Percentiles rank a stretch among this genome's conserved stretches.
Evolutionary conservation across 768 basidiomycete species (phyloP).

Genomic region (Hortiboletus flavorubellus): DNA sequence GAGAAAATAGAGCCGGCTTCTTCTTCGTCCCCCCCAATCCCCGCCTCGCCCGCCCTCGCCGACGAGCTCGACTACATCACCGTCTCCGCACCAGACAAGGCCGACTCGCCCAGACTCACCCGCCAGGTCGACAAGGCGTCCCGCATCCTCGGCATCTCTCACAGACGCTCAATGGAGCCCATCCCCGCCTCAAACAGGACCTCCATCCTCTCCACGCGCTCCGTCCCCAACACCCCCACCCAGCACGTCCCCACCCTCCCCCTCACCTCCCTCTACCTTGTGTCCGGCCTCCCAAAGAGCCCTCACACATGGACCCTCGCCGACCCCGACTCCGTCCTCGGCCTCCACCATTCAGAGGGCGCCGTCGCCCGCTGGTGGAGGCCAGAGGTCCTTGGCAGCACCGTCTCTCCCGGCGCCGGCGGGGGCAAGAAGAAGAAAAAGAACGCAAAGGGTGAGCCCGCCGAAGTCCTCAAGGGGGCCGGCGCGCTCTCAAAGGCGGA

Average conservation of each 20-base stretch:
- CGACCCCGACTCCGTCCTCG: constrained; percentile 77
- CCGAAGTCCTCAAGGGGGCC: constrained; percentile 65
- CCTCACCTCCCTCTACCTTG: constrained; percentile 81
- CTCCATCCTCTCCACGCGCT: constrained; percentile 71
- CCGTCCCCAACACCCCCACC: constrained; percentile 41
- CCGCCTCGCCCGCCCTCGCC: constrained; percentile 38
- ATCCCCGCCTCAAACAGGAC: constrained; percentile 74
- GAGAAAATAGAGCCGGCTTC: constrained; percentile 35
- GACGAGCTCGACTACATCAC: constrained; percentile 78
- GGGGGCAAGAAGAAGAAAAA: constrained; percentile 72
- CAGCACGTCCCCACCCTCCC: constrained; percentile 71
- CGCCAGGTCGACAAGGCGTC: constrained; percentile 70
- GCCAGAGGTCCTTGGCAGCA: constrained; percentile 87
- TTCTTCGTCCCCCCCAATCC: constrained; percentile 15
- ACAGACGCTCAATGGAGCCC: constrained; percentile 79
- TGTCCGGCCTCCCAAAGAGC: constrained; percentile 84
- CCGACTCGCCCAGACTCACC: constrained; percentile 33
- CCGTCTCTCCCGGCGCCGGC: constrained; percentile 79
- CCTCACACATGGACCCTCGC: constrained; percentile 89
- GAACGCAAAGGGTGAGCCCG: constrained; percentile 52
- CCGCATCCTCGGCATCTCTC: constrained; percentile 70
- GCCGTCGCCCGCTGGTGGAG: constrained; percentile 90
- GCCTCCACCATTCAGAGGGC: constrained; percentile 78
- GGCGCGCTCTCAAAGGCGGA: constrained; percentile 83
- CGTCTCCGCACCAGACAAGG: constrained; percentile 33